Percentiles rank a stretch among this genome's conserved stretches.
Conservation (phyloP, 176 grass and related monocot species). For the Canna indica region DNA sequence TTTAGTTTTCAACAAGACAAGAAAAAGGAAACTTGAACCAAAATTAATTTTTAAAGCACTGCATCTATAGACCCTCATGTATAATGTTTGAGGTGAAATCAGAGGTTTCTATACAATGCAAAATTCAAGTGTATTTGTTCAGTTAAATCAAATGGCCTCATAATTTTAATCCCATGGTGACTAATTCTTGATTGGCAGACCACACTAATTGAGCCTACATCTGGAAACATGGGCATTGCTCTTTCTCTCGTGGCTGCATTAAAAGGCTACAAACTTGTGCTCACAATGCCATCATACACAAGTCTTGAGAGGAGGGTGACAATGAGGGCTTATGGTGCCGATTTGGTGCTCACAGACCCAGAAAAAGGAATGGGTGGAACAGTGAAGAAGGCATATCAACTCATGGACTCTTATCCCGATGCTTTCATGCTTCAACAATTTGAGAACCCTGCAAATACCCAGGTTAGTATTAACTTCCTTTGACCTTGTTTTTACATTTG, state of each 20-base stretch:
- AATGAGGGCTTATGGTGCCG: conserved; percentile 62
- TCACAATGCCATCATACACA: conserved; percentile 92
- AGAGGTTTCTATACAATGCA: too few species aligned
- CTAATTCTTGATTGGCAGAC: conserved; percentile 33
- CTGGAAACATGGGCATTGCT: conserved; percentile 82
- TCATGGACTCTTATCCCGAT: conserved; percentile 61
- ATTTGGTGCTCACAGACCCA: conserved; percentile 69
- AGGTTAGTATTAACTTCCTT: conserved; percentile 32
- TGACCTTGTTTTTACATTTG: not conserved
- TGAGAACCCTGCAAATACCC: conserved; percentile 89
- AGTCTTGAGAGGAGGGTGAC: conserved; percentile 86
- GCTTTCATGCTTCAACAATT: conserved; percentile 89
- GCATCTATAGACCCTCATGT: too few species aligned
- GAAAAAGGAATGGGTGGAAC: conserved; percentile 91
- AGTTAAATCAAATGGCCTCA: not conserved
- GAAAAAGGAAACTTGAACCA: too few species aligned
- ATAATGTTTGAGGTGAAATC: too few species aligned
- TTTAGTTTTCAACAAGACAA: too few species aligned
- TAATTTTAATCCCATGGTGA: not conserved
- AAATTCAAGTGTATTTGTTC: too few species aligned
- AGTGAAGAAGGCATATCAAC: conserved; percentile 66
- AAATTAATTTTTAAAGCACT: too few species aligned
- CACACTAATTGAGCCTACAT: conserved; percentile 85
- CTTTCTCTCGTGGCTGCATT: conserved; percentile 58
- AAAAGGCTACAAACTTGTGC: conserved; percentile 79